Evolutionary conservation across 2,329 filamentous ascomycete species (phyloP), one percentile per base, ranked within the genome.

Genomic region (Volutella citrinella): DNA sequence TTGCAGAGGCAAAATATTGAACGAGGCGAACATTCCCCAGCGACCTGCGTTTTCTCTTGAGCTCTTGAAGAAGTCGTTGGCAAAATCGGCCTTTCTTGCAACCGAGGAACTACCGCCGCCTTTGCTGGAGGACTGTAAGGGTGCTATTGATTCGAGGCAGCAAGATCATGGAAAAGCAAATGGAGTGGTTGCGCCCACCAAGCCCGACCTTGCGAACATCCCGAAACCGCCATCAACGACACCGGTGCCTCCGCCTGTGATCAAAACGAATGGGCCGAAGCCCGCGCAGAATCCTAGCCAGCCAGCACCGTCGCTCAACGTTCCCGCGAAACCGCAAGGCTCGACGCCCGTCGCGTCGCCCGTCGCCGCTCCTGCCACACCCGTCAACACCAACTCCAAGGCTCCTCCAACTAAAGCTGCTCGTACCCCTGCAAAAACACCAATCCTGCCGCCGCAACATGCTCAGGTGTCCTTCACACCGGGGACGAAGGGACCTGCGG

Each of bases 11-110:
- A 63, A 59, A 45, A 64, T 60, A 38, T 61, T 80, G 24, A 70
- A 72, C 49, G 74, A 78, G 54, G 60, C 62, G 30, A 71, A 64
- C 49, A 70, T 80, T 38, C 76, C 77, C 30, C 43, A 64, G 35
- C 68, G 70, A 42, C 68, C 66, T 36, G 59, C 61, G 43, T 57
- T 66, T 30, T 63, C 67, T 37, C 64, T 71, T 21, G 66, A 73
- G 39, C 55, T 55, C 12, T 46, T 69, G 19, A 66, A 64, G 43
- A 61, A 61, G 35, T 60, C 61, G 8, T 46, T 67, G 8, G 54
- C 52, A 9, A 55, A 55, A 46, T 48, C 56, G 7, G 35, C 47
- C 21, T 49, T 52, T 17, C 37, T 49, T 31, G 36, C 45, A 16
- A 39, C 36, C 10, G 43, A 45, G 27, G 12, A 31, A 20, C 29